Percentiles rank a stretch among this genome's conserved stretches.
Evolutionary conservation across 2,329 filamentous ascomycete species (phyloP).

Genomic region (Penicillium polonicum): DNA sequence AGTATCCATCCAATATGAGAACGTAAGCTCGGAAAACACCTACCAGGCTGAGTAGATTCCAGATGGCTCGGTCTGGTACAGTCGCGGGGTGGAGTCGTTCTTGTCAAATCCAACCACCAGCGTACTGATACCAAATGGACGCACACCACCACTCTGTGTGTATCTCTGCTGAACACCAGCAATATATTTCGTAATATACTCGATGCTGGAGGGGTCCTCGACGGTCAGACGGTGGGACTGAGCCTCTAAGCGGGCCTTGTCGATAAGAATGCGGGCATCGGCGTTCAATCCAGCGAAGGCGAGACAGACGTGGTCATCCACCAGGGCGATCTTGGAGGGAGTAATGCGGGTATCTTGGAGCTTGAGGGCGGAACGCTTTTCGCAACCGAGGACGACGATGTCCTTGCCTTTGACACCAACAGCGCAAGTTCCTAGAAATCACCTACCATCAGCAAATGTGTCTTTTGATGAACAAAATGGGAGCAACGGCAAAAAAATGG

Average conservation of each 20-base stretch:
- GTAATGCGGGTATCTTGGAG: constrained; percentile 99
- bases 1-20: constrained; percentile 15
- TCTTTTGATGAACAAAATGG: not conserved
- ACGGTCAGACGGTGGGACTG: constrained; percentile 96
- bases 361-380: constrained; percentile 99
- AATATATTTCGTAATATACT: constrained; percentile 99
- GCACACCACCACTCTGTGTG: constrained; percentile 96
- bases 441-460: constrained; percentile 3
- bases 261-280: constrained; percentile 94
- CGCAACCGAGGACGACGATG: constrained; percentile 94
- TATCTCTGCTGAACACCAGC: constrained; percentile 98
- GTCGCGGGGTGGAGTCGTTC: constrained; percentile 78
- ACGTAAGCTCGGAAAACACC: constrained; percentile 28
- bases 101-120: constrained; percentile 98
- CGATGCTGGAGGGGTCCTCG: constrained; percentile 94
- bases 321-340: constrained; percentile 94
- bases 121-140: constrained; percentile 98
- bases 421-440: constrained; percentile 77
- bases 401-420: constrained; percentile 94
- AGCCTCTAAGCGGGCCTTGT: constrained; percentile 95
- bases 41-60: constrained; percentile 99
- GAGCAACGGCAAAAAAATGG: not conserved
- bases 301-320: constrained; percentile 94
- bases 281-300: constrained; percentile 97
- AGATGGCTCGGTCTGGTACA: constrained; percentile 99